Base-by-base conservation (phyloP, 2,329 filamentous ascomycete genomes). In the Arthrobotrys sinensis region DNA sequence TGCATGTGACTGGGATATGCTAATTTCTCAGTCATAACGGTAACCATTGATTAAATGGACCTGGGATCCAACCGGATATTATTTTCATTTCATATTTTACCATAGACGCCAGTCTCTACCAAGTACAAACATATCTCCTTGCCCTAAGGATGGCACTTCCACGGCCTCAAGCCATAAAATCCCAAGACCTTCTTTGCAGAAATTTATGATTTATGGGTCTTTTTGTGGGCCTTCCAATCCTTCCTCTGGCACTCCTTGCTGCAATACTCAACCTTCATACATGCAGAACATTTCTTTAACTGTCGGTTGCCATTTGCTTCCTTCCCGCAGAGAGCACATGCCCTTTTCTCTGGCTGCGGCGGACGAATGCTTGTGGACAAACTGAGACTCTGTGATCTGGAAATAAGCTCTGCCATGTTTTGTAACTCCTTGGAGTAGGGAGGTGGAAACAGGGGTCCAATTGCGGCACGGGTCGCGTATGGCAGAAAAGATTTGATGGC, bases 191-290 rank as follows among this genome's bases (percentile, higher is more conserved):
- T 16, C 12, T 16, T 45, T 50, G 16, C 36, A 24, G 7, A 3
- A 21, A 50, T 8, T 38, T 38, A 40, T 12, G 32, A 14, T 36
- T 14, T n/a, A 28, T 60, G 55, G 5, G 55, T 43, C 28, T 43
- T 57, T 45, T 73, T 73, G 7, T 73, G 69, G 5, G 28, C 4
- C 38, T 73, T 73, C 69, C 69, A 66, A 38, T 73, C 69, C 10
- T 38, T 19, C 24, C 48, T 66, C 24, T 73, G 69, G 28, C 69
- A 73, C 10, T 65, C 60, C n/a, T 60, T 65, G 38, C 60, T 52
- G 40, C 60, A 73, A 38, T 73, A 73, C 12, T 57, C 52, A 16
- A 36, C 38, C 5, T 32, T 40, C 28, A 28, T 55, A n/a, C 69
- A 73, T 4, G 21, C 36, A 16, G 12, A 7, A 24, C 67, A 71